Conservation (phyloP, 1,139 yeast genomes). For the Hyphopichia khmerensis region DNA sequence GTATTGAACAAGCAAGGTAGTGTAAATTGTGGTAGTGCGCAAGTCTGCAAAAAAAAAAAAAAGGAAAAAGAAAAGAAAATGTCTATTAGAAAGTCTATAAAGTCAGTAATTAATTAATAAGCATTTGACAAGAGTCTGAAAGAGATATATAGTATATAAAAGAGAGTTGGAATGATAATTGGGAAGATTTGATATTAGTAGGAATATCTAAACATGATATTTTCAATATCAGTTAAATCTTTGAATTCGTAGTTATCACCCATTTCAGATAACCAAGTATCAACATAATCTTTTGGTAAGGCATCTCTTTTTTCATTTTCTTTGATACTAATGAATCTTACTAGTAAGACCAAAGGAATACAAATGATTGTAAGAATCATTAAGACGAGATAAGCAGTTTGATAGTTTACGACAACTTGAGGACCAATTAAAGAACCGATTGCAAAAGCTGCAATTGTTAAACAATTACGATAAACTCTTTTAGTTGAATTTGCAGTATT, state of each 20-base stretch:
- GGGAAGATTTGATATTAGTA: constrained; percentile 18
- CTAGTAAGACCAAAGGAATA: constrained; percentile 27
- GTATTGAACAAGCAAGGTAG: neutral
- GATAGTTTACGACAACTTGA: constrained; percentile 35
- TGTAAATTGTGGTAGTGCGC: too few species aligned
- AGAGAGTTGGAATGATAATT: too few species aligned
- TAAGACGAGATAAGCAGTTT: constrained; percentile 36
- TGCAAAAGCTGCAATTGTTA: constrained; percentile 36
- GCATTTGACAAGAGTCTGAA: too few species aligned
- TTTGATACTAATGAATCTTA: constrained; percentile 22
- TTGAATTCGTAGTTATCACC: constrained; percentile 26
- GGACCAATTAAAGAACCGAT: constrained; percentile 40
- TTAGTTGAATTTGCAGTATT: constrained; percentile 39
- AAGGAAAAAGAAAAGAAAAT: too few species aligned
- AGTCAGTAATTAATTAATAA: too few species aligned
- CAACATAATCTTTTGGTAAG: constrained; percentile 7
- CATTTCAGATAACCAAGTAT: constrained; percentile 11
- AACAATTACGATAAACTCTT: constrained; percentile 26
- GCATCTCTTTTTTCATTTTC: constrained; percentile 28
- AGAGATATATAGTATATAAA: too few species aligned
- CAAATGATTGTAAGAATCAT: constrained; percentile 30
- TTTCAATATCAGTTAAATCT: constrained; percentile 38
- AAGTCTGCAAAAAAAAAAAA: too few species aligned
- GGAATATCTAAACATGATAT: constrained; percentile 31
- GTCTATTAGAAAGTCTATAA: too few species aligned